Evolutionary conservation across 2,329 filamentous ascomycete genomes (phyloP).

Genomic region (Geosmithia flava): DNA sequence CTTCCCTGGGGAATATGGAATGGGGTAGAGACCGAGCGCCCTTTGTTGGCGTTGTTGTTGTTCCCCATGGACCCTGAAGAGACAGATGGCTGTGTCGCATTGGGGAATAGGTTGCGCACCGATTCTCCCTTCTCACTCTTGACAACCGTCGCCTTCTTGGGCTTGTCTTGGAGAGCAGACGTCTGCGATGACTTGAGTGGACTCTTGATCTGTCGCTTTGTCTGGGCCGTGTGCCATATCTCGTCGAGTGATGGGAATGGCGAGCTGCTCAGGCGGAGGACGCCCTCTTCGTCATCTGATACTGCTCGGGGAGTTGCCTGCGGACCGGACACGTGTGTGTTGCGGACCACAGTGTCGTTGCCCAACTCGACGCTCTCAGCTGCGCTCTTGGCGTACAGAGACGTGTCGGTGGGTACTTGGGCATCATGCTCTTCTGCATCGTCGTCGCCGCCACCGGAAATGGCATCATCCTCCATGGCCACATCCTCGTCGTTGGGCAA

Average conservation of each 20-base stretch:
- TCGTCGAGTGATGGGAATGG: conserved; percentile 22
- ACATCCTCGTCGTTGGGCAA: no score
- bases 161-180: conserved; percentile 10
- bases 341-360: neutral
- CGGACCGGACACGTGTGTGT: neutral
- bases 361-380: neutral
- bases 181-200: conserved; percentile 14
- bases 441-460: neutral
- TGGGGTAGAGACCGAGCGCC: neutral
- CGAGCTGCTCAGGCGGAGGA: conserved; percentile 13
- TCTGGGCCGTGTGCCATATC: conserved; percentile 26
- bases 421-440: neutral
- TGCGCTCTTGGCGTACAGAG: neutral
- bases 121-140: conserved; percentile 10
- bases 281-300: neutral
- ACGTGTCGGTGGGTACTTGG: neutral
- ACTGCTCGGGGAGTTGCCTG: neutral
- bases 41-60: neutral
- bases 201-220: conserved; percentile 22
- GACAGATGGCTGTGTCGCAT: conserved; percentile 16
- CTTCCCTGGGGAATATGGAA: conserved; percentile 1
- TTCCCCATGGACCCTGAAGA: neutral
- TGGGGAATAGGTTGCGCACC: conserved; percentile 16
- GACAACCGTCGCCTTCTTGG: conserved; percentile 22
- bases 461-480: neutral